phyloP scores from a whole-genome alignment of 805 yeast species.

The Lipomyces oligophaga region DNA sequence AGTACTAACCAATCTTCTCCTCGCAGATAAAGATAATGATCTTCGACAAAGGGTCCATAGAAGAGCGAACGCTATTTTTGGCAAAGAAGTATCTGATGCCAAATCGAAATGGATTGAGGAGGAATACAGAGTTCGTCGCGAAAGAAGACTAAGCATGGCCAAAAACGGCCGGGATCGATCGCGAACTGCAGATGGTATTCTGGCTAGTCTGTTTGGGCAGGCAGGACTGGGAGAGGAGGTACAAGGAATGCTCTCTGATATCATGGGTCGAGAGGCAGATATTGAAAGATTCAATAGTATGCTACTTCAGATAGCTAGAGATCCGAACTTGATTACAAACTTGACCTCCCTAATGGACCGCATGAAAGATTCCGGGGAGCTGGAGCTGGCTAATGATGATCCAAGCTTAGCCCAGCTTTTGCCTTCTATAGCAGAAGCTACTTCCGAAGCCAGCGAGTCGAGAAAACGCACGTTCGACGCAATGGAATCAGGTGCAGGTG shows the following conservation, averaged over 20 bases:
- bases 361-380: conserved; percentile 18
- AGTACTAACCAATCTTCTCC: not conserved
- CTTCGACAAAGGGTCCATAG: conserved; percentile 71
- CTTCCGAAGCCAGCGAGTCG: too few relatives aligned
- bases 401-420: not conserved
- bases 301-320: conserved; percentile 32
- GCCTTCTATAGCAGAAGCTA: not conserved
- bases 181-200: not conserved
- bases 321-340: conserved; percentile 31
- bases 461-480: too few relatives aligned
- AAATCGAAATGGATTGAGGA: conserved; percentile 64
- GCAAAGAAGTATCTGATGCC: conserved; percentile 53
- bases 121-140: conserved; percentile 65
- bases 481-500: too few relatives aligned
- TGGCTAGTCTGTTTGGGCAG: conserved; percentile 15
- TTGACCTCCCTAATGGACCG: conserved; percentile 28
- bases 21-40: conserved; percentile 78
- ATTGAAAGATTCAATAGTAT: conserved; percentile 30
- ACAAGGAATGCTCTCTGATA: conserved; percentile 31
- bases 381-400: not conserved
- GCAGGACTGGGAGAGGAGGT: conserved; percentile 29
- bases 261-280: conserved; percentile 29
- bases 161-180: conserved; percentile 14
- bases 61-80: conserved; percentile 65
- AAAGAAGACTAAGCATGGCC: conserved; percentile 51